These are phyloP conservation scores for Xylaria sp. DNA, from an alignment of 2,329 filamentous ascomycete genomes.

Conservation along the genomic window DNA sequence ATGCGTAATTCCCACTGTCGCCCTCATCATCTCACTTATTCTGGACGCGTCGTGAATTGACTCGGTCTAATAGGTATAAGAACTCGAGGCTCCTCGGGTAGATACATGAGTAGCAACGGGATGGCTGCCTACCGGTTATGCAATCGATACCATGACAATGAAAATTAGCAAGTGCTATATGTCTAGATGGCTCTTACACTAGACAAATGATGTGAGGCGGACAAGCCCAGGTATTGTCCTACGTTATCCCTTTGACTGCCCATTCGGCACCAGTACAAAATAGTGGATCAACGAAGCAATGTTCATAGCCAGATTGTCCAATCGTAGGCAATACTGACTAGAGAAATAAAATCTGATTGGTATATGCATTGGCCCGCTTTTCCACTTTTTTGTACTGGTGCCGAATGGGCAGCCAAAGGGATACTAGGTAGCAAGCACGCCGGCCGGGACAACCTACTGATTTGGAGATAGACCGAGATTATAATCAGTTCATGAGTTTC, in stretches of 20 bases:
- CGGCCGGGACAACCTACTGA: too few relatives aligned
- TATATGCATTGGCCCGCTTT: too few relatives aligned
- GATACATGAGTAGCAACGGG: conserved; percentile 2
- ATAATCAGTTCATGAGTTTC: neutral
- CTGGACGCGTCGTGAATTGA: conserved; percentile 7
- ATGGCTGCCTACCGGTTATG: neutral
- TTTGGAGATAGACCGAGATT: too few relatives aligned
- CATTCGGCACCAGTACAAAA: too few relatives aligned
- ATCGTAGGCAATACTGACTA: too few relatives aligned
- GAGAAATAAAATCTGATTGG: too few relatives aligned
- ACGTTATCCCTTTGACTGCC: too few relatives aligned
- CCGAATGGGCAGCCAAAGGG: too few relatives aligned
- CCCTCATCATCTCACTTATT: neutral
- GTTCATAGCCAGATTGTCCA: too few relatives aligned
- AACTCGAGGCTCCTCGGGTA: neutral
- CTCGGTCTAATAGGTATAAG: conserved; percentile 12
- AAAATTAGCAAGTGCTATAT: neutral
- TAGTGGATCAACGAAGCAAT: too few relatives aligned
- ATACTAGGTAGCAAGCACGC: neutral
- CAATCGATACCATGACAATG: neutral
- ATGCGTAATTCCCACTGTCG: conserved; percentile 1
- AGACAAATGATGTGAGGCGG: neutral
- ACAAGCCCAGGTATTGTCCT: neutral
- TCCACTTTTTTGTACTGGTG: too few relatives aligned
- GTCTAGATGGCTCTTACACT: neutral